Conservation (phyloP, 495 filamentous ascomycete genomes). For the Neurospora sublineolata region DNA sequence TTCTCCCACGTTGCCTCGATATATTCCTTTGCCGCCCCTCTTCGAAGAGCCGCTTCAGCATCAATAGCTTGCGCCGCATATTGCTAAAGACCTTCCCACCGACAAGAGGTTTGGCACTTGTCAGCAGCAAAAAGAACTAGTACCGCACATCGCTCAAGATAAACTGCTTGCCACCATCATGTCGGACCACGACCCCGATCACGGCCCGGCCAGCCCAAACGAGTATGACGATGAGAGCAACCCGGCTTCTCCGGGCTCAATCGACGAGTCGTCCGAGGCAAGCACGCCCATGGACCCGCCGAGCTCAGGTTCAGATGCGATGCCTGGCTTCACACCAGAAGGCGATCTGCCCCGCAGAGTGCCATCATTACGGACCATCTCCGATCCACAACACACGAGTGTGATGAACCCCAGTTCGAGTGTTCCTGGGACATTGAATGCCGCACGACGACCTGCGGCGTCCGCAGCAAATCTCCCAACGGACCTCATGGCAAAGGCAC, state of each 20-base stretch:
- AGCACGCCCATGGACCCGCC: slow-evolving; percentile 36
- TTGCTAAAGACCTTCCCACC: not conserved
- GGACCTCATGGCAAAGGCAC: slow-evolving; percentile 74
- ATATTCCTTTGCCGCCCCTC: not conserved
- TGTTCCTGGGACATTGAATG: slow-evolving; percentile 70
- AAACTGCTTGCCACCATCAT: slow-evolving; percentile 13
- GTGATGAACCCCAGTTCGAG: slow-evolving; percentile 66
- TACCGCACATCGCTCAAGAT: not conserved
- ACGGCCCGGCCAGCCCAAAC: slow-evolving; percentile 29
- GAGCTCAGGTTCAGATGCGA: slow-evolving; percentile 20
- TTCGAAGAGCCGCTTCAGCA: not conserved
- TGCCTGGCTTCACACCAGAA: slow-evolving; percentile 8
- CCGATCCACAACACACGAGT: slow-evolving; percentile 38
- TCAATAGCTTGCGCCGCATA: not conserved
- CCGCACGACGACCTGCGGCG: slow-evolving; percentile 26
- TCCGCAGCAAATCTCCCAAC: slow-evolving; percentile 50
- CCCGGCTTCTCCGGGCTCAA: slow-evolving; percentile 30
- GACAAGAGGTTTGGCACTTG: not conserved
- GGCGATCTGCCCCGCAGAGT: slow-evolving; percentile 31
- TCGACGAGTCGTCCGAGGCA: slow-evolving; percentile 31
- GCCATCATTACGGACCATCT: slow-evolving; percentile 43
- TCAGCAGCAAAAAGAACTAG: not conserved
- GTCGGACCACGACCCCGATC: slow-evolving; percentile 19
- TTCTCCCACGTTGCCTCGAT: not conserved
- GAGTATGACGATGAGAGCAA: slow-evolving; percentile 22